phyloP scores from a whole-genome alignment of 2,329 filamentous ascomycete species.

The Fusarium phyllophilum region DNA sequence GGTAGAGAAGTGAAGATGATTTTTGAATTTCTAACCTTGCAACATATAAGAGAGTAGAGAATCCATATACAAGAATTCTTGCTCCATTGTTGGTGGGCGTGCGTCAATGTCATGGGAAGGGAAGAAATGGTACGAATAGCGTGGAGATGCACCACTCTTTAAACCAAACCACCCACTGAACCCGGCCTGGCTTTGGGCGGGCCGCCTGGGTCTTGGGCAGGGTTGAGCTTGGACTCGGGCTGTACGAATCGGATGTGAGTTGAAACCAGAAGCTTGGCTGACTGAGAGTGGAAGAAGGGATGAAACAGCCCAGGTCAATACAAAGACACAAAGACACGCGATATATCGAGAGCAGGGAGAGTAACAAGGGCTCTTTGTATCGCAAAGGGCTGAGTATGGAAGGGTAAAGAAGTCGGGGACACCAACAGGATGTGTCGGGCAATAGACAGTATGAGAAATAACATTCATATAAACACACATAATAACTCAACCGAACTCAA shows the following conservation, averaged over 20 bases:
- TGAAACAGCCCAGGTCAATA: constrained; percentile 2
- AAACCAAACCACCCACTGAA: neutral
- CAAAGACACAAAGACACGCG: neutral
- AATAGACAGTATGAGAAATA: neutral
- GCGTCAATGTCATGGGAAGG: constrained; percentile 27
- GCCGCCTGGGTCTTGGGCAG: neutral
- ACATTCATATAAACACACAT: neutral
- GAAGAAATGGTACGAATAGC: constrained; percentile 27
- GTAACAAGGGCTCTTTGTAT: neutral
- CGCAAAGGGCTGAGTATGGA: neutral
- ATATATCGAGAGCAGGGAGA: neutral
- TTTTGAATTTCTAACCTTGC: constrained; percentile 41
- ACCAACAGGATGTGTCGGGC: neutral
- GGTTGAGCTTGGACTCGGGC: neutral
- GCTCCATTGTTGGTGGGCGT: constrained; percentile 39
- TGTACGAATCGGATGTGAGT: neutral
- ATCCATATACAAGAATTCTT: constrained; percentile 37
- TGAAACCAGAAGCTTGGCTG: neutral
- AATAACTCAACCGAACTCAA: neutral
- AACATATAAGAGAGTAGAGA: constrained; percentile 34
- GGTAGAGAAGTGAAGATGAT: neutral
- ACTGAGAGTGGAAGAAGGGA: neutral
- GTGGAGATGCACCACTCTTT: constrained; percentile 18
- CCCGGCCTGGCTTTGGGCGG: neutral
- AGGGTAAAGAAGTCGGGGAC: neutral